Base-by-base conservation (phyloP, 169 alveolate genomes). In the Plasmodium coatneyi region DNA sequence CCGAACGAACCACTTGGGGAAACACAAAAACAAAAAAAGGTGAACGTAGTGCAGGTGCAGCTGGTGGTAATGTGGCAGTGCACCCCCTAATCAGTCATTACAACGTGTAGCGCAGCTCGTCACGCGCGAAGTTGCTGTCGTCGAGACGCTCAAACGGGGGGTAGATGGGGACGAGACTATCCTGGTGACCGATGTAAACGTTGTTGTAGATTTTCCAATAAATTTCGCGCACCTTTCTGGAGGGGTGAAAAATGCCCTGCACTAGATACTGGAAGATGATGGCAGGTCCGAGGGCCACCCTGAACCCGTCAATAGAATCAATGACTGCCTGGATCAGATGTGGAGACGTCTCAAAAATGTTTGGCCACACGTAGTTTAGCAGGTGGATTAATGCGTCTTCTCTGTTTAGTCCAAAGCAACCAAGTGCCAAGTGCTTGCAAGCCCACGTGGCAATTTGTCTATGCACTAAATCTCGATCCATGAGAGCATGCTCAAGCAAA, bases 181-280 rank as follows among this genome's bases (percentile, higher is more conserved):
- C 99, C 96, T 99, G 99, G 92, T 99, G 98, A 22, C 99, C 99
- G 70, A 99, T 98, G 96, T 99, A 99, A 90, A 99, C 97, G 95
- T 98, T 98, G 97, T 99, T 99, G 97, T 99, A 99, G 81, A 99
- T 97, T 39, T 99, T 98, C 99, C 99, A 99, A 96, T 99, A 99
- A 12, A 98, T 98, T 83, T 98, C 99, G 84, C 99, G 95, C 80
- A 99, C 99, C 97, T 99, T 98, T 82, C 99, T 98, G 14, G 99
- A 99, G n/a, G 99, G 99, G 96, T 99, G 99, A 97, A 98, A 99
- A 71, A 99, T 95, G 4, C 99, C 99, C 95, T 99, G 99, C 46
- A 99, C 95, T 41, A 99, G 87, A 93, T 99, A 99, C 76, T 97
- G 97, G 92, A 99, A 96, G 10, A 99, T 97, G 49, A 97, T 98